phyloP scores from a whole-genome alignment of 1,284 basidiomycete species.

The Taiwanofungus camphoratus region DNA sequence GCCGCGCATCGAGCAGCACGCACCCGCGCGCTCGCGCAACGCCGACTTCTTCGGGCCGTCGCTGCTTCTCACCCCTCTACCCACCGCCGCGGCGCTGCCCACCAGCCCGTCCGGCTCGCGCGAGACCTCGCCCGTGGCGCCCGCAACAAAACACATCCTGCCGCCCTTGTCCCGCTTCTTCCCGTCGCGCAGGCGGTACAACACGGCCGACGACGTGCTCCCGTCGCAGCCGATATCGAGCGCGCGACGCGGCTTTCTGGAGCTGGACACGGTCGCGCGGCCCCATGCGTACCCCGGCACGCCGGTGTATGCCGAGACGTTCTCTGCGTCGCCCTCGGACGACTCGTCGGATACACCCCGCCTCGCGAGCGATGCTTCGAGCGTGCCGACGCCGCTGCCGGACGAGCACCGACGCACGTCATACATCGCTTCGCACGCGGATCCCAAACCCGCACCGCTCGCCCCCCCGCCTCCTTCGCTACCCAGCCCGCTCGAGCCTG shows the following conservation, averaged over 20 bases:
- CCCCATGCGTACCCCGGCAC: background rate
- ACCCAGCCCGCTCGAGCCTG: slow-evolving; percentile 10
- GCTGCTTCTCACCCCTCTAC: slow-evolving; percentile 25
- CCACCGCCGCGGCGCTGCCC: slow-evolving; percentile 25
- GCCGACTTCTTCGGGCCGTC: slow-evolving; percentile 28
- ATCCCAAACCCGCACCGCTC: background rate
- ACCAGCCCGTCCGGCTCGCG: slow-evolving; percentile 19
- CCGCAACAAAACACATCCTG: slow-evolving; percentile 16
- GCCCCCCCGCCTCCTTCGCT: slow-evolving; percentile 14
- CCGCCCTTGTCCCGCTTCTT: slow-evolving; percentile 28
- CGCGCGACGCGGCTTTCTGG: slow-evolving; percentile 19
- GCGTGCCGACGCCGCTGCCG: slow-evolving; percentile 10
- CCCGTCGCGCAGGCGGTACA: slow-evolving; percentile 28
- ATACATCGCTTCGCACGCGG: background rate
- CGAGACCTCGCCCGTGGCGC: slow-evolving; percentile 24
- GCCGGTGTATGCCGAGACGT: slow-evolving; percentile 1
- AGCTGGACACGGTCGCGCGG: slow-evolving; percentile 12
- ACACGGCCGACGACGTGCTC: slow-evolving; percentile 17
- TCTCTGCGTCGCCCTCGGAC: background rate
- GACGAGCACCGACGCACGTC: slow-evolving; percentile 5
- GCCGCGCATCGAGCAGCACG: slow-evolving; percentile 16
- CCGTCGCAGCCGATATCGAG: slow-evolving; percentile 14
- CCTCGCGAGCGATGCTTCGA: slow-evolving; percentile 4
- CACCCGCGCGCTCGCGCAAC: slow-evolving; percentile 26
- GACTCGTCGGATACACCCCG: background rate